Conservation (phyloP, 2,329 filamentous ascomycete species). For the Exophiala spinifera region DNA sequence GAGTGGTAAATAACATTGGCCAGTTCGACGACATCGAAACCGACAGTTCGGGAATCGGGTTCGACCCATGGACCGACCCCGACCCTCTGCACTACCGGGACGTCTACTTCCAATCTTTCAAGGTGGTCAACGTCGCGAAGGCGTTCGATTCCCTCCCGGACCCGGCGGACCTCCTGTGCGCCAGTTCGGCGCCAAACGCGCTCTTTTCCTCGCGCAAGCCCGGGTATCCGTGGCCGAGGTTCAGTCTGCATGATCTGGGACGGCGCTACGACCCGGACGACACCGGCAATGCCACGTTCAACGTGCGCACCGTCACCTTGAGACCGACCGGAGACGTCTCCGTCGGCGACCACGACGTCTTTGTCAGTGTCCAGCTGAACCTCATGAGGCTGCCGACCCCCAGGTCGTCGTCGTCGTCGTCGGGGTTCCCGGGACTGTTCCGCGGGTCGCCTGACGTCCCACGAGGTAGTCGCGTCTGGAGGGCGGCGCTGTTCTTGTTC, state of each 20-base stretch:
- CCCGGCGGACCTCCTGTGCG: conserved; percentile 5
- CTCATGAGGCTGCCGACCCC: conserved; percentile 1
- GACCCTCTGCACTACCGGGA: conserved; percentile 6
- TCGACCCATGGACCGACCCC: not conserved
- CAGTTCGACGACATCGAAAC: conserved; percentile 11
- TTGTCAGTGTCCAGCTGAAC: conserved; percentile 4
- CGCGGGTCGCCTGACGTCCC: not conserved
- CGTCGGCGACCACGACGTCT: not conserved
- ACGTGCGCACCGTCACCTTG: conserved; percentile 4
- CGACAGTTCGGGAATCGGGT: conserved; percentile 8
- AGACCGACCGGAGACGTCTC: conserved; percentile 5
- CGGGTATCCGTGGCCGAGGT: conserved; percentile 2
- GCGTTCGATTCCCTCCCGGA: not conserved
- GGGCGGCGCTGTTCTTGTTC: not conserved
- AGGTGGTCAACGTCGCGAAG: conserved; percentile 10
- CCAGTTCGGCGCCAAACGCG: conserved; percentile 7
- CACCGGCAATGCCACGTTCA: conserved; percentile 2
- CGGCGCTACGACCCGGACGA: not conserved
- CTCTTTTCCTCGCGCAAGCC: conserved; percentile 3
- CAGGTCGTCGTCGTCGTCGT: not conserved
- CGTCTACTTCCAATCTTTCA: conserved; percentile 11
- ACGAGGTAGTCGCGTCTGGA: not conserved
- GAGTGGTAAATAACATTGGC: not conserved
- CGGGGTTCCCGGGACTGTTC: not conserved
- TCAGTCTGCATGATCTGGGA: conserved; percentile 3